A percentile compares a stretch with the other conserved stretches of the same genome.
These are phyloP conservation scores for Lecanicillium sp. DNA, from an alignment of 2,329 filamentous ascomycete species.

Conservation along the genomic window DNA sequence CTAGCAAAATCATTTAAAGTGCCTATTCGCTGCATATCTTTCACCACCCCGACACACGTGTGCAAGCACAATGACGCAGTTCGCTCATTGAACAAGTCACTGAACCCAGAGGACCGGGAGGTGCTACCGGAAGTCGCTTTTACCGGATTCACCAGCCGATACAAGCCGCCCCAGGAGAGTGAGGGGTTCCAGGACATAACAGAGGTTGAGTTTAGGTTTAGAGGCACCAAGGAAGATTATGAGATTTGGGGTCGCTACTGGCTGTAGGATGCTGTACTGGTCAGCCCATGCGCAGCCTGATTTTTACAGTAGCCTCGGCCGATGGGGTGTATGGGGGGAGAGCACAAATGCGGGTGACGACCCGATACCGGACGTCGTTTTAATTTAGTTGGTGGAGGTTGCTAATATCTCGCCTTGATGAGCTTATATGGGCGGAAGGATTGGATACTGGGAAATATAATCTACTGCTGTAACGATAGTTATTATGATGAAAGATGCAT, in stretches of 20 bases:
- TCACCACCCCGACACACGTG: slow-evolving; percentile 64
- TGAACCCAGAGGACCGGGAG: slow-evolving; percentile 77
- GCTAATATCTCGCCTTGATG: too few relatives aligned
- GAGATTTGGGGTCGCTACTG: slow-evolving; percentile 72
- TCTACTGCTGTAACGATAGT: too few relatives aligned
- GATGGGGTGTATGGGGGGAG: neutral
- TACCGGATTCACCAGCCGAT: slow-evolving; percentile 64
- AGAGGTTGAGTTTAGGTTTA: slow-evolving; percentile 69
- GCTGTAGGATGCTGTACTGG: slow-evolving; percentile 40
- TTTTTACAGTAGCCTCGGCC: neutral
- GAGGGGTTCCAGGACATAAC: slow-evolving; percentile 84
- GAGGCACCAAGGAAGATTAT: slow-evolving; percentile 62
- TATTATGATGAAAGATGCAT: too few relatives aligned
- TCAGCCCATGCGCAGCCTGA: neutral
- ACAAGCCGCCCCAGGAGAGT: slow-evolving; percentile 60
- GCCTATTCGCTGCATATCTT: slow-evolving; percentile 79
- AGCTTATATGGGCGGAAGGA: too few relatives aligned
- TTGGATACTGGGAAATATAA: too few relatives aligned
- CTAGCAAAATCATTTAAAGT: slow-evolving; percentile 65
- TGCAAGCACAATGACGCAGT: slow-evolving; percentile 85
- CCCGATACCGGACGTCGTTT: too few relatives aligned
- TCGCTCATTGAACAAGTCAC: slow-evolving; percentile 60
- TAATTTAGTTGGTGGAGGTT: too few relatives aligned
- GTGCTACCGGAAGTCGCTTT: slow-evolving; percentile 77
- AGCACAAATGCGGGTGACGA: too few relatives aligned